Conservation (phyloP, 176 grass and related monocot species). For the Bothriochloa decipiens region DNA sequence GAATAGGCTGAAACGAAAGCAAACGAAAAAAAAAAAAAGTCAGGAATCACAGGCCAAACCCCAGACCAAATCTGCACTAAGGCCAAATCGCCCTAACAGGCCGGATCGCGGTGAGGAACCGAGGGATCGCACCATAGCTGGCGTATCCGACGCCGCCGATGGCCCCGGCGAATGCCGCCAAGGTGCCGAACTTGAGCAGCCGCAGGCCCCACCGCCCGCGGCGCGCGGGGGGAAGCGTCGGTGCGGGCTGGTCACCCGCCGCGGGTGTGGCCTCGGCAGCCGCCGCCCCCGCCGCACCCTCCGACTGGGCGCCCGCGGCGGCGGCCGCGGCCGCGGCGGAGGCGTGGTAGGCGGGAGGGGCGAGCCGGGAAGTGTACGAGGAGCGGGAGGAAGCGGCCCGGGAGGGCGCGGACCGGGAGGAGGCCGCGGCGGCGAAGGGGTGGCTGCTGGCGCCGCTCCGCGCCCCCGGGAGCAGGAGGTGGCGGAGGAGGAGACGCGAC, state of each 20-base stretch:
- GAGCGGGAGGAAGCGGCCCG: not conserved
- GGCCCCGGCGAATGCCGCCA: constrained; percentile 61
- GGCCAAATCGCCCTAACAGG: not conserved
- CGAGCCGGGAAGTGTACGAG: not conserved
- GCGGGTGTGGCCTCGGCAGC: not conserved
- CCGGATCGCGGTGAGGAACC: constrained; percentile 11
- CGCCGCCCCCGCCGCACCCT: not conserved
- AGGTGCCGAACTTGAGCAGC: constrained; percentile 59
- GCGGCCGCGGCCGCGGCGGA: not conserved
- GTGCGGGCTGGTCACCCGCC: constrained; percentile 14
- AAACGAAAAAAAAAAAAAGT: constrained; percentile 29
- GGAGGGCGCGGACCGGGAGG: not conserved
- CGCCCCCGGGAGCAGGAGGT: not conserved
- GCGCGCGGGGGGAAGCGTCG: constrained; percentile 15
- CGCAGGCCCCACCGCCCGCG: constrained; percentile 51
- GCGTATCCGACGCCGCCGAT: constrained; percentile 58
- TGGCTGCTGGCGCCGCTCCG: not conserved
- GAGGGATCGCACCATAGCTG: constrained; percentile 57
- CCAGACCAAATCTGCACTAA: constrained; percentile 22
- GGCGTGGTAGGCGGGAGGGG: constrained; percentile 25
- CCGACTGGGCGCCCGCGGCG: not conserved
- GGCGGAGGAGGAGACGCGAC: constrained; percentile 51
- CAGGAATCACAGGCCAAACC: not conserved
- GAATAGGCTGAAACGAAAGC: constrained; percentile 59
- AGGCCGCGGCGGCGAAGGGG: not conserved